Percentiles rank a stretch among this genome's conserved stretches.
These are phyloP conservation scores for Ophiosphaerella herpotricha DNA, from an alignment of 2,329 filamentous ascomycete species.

Conservation along the genomic window DNA sequence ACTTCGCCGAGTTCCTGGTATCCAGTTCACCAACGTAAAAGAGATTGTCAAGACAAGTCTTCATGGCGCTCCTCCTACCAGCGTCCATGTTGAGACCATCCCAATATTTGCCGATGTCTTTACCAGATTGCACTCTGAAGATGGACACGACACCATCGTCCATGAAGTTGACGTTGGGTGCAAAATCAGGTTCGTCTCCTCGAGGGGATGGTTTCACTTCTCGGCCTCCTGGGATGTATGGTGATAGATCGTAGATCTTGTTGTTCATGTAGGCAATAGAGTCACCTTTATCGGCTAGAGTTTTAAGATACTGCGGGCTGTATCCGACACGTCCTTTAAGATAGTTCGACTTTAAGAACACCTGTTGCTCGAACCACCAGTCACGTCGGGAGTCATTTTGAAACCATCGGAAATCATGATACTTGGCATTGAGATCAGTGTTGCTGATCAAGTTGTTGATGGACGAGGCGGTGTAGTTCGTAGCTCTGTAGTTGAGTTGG, in stretches of 20 bases:
- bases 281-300: constrained; percentile 66
- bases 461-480: constrained; percentile 68
- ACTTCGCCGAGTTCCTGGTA: constrained; percentile 82
- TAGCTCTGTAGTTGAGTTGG: constrained; percentile 79
- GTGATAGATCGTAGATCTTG: constrained; percentile 86
- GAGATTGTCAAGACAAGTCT: constrained; percentile 85
- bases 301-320: constrained; percentile 74
- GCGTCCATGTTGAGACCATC: constrained; percentile 66
- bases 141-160: constrained; percentile 71
- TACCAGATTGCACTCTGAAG: constrained; percentile 75
- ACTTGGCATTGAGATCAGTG: constrained; percentile 74
- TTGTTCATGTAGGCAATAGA: constrained; percentile 78
- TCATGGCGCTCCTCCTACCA: constrained; percentile 68
- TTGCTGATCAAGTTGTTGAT: constrained; percentile 67
- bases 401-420: constrained; percentile 90
- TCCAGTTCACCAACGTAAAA: constrained; percentile 94
- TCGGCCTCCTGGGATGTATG: constrained; percentile 78
- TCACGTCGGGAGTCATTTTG: constrained; percentile 82
- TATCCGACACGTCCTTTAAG: constrained; percentile 89
- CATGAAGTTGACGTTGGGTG: constrained; percentile 76
- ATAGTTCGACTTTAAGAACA: constrained; percentile 74
- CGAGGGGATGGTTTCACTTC: constrained; percentile 59
- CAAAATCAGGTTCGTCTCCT: constrained; percentile 47
- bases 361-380: constrained; percentile 92
- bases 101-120: constrained; percentile 85